A percentile compares a stretch with the other conserved stretches of the same genome.
These are phyloP conservation scores for Gossypium gossypioides DNA, from an alignment of 441 rosid species.

Conservation along the genomic window DNA sequence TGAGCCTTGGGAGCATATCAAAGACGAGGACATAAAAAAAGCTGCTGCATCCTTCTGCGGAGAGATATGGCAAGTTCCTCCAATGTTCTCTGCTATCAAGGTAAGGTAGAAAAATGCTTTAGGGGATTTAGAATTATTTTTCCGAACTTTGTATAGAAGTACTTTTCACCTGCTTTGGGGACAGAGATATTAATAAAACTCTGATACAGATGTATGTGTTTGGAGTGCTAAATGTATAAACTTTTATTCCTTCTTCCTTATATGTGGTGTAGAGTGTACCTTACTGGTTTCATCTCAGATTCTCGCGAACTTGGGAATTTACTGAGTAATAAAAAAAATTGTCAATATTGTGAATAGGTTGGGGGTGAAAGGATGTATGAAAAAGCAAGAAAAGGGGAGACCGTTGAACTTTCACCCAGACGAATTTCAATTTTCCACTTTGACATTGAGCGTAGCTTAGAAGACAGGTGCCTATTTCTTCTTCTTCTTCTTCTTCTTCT, in stretches of 20 bases:
- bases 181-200: background rate
- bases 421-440: constrained; percentile 73
- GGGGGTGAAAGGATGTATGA: constrained; percentile 98
- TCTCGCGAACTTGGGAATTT: background rate
- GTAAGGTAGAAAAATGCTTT: constrained; percentile 32
- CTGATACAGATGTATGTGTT: background rate
- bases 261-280: background rate
- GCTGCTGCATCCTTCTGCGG: constrained; percentile 70
- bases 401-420: constrained; percentile 76
- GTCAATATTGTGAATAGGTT: constrained; percentile 33
- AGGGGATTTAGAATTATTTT: background rate
- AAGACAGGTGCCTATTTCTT: constrained; percentile 49
- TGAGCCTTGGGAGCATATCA: constrained; percentile 94
- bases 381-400: constrained; percentile 95
- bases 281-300: background rate
- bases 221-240: background rate
- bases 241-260: background rate
- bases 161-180: background rate
- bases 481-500: too few relatives aligned
- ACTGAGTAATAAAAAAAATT: background rate
- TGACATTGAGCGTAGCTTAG: constrained; percentile 80
- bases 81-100: constrained; percentile 97
- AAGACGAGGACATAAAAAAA: constrained; percentile 70
- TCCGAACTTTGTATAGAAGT: background rate
- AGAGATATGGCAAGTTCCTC: constrained; percentile 99